phyloP scores from a whole-genome alignment of 2,329 filamentous ascomycete species.

The Colletotrichum sidae region DNA sequence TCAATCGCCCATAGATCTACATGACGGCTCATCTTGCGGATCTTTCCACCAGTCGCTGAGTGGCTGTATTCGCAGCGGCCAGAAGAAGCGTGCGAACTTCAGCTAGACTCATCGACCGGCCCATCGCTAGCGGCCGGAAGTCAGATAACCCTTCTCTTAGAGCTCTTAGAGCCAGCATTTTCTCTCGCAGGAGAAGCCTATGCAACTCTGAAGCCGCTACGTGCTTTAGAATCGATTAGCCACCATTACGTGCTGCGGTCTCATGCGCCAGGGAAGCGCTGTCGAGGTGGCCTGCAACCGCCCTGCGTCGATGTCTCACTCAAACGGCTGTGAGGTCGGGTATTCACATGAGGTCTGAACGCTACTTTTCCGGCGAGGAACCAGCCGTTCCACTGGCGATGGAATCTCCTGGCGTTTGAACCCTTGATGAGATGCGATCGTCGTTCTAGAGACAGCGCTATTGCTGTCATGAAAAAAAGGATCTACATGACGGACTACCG shows the following conservation, averaged over 20 bases:
- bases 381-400: background rate
- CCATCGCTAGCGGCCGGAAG: constrained; percentile 14
- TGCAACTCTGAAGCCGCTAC: background rate
- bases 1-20: constrained; percentile 4
- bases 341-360: background rate
- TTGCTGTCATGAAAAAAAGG: constrained; percentile 5
- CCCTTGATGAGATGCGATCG: constrained; percentile 22
- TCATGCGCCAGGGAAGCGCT: background rate
- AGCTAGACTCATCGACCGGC: constrained; percentile 7
- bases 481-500: constrained; percentile 28
- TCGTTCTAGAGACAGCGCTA: constrained; percentile 15
- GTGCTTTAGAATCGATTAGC: background rate
- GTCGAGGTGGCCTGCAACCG: constrained; percentile 3
- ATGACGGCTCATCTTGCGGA: constrained; percentile 8
- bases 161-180: constrained; percentile 8
- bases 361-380: background rate
- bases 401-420: background rate
- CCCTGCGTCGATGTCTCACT: constrained; percentile 10
- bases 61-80: constrained; percentile 9
- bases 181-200: constrained; percentile 6
- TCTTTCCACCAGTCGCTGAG: constrained; percentile 2
- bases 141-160: background rate
- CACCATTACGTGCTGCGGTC: constrained; percentile 3
- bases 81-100: background rate
- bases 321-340: constrained; percentile 4